phyloP scores from a whole-genome alignment of 2,329 filamentous ascomycete genomes.

The Sporothrix sp. region DNA sequence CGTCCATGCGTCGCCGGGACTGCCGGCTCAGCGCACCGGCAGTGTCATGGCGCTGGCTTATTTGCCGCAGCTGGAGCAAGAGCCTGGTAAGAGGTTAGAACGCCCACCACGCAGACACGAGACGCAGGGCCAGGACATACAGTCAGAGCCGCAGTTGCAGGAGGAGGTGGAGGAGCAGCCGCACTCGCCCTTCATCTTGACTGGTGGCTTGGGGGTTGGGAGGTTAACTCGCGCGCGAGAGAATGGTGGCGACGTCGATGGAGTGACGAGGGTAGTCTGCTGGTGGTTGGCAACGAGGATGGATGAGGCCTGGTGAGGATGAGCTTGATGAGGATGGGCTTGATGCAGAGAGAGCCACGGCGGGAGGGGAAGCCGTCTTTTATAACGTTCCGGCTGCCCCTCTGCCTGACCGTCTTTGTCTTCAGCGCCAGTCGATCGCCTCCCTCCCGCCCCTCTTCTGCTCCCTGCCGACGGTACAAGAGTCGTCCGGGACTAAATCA shows the following conservation, averaged over 20 bases:
- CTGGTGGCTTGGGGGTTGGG: conserved; percentile 7
- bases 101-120: conserved; percentile 1
- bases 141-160: conserved; percentile 24
- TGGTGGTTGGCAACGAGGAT: neutral
- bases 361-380: too few relatives aligned
- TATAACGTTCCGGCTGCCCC: too few relatives aligned
- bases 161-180: conserved; percentile 28
- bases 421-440: too few relatives aligned
- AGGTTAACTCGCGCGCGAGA: conserved; percentile 16
- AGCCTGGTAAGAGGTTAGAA: conserved; percentile 24
- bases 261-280: neutral
- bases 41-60: conserved; percentile 18
- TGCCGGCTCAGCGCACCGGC: neutral
- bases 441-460: too few relatives aligned
- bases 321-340: neutral
- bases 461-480: too few relatives aligned
- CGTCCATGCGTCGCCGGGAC: too few relatives aligned
- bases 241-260: conserved; percentile 15
- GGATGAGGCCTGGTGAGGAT: neutral
- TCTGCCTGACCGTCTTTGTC: too few relatives aligned
- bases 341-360: neutral
- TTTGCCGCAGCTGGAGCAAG: conserved; percentile 29
- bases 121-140: conserved; percentile 11
- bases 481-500: too few relatives aligned
- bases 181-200: conserved; percentile 31